Conservation (phyloP, 371 early-diverging fungal genomes). For the Mucor mucedo region DNA sequence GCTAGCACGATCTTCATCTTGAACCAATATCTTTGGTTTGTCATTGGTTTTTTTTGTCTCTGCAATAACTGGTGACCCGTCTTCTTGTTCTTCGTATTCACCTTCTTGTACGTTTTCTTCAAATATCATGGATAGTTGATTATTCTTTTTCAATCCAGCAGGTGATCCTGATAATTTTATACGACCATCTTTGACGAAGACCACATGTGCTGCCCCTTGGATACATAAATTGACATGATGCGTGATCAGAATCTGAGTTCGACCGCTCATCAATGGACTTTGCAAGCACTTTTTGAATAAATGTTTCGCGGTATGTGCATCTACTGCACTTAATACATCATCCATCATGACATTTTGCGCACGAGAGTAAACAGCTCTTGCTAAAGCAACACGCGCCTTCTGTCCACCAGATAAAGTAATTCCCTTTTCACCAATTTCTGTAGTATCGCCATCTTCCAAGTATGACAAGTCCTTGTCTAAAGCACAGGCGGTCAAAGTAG, state of each 20-base stretch:
- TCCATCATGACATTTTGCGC: slow-evolving; percentile 79
- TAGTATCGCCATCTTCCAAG: slow-evolving; percentile 85
- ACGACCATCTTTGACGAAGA: slow-evolving; percentile 67
- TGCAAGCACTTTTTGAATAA: slow-evolving; percentile 73
- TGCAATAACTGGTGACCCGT: neutral
- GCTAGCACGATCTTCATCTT: slow-evolving; percentile 40
- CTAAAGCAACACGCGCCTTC: slow-evolving; percentile 82
- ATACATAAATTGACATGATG: slow-evolving; percentile 87
- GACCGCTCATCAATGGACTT: slow-evolving; percentile 70
- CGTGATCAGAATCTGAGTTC: slow-evolving; percentile 88
- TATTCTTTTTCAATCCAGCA: slow-evolving; percentile 48
- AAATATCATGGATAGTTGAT: slow-evolving; percentile 14
- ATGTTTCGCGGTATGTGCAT: slow-evolving; percentile 88
- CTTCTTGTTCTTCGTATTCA: neutral
- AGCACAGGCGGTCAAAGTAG: slow-evolving; percentile 69
- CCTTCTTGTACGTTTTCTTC: slow-evolving; percentile 12
- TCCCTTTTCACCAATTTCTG: slow-evolving; percentile 92
- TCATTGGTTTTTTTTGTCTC: slow-evolving; percentile 3
- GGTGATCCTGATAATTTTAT: slow-evolving; percentile 48
- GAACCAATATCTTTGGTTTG: slow-evolving; percentile 28
- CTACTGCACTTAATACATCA: slow-evolving; percentile 85
- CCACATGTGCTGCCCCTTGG: slow-evolving; percentile 64
- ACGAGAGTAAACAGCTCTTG: slow-evolving; percentile 85
- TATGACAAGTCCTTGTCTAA: slow-evolving; percentile 55
- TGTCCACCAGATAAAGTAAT: slow-evolving; percentile 80